phyloP scores from a whole-genome alignment of 352 stramenopile species.

The Phytopythium delawarense region DNA sequence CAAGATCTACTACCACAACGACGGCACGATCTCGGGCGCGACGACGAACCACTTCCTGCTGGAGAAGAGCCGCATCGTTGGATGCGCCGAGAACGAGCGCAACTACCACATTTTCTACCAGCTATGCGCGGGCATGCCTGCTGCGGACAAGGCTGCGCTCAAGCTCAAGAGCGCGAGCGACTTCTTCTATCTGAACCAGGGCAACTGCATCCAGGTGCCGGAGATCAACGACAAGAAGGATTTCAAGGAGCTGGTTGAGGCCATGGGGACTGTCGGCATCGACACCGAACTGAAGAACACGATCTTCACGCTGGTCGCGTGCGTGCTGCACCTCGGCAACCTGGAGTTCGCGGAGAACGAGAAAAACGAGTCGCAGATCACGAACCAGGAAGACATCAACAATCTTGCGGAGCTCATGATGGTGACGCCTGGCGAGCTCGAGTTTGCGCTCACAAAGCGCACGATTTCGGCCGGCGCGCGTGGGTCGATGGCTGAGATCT shows the following conservation, averaged over 20 bases:
- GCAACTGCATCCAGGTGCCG: constrained; percentile 89
- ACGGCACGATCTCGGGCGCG: constrained; percentile 90
- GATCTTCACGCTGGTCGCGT: constrained; percentile 95
- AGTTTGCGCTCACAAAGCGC: constrained; percentile 87
- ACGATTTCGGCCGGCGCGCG: constrained; percentile 85
- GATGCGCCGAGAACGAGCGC: constrained; percentile 90
- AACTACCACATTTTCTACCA: constrained; percentile 99
- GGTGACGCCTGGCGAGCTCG: constrained; percentile 75
- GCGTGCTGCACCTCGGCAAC: constrained; percentile 97
- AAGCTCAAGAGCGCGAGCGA: constrained; percentile 86
- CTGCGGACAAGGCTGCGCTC: constrained; percentile 64
- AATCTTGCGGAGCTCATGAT: constrained; percentile 83
- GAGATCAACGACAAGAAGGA: constrained; percentile 95
- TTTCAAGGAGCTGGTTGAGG: constrained; percentile 90
- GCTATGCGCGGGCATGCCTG: constrained; percentile 82
- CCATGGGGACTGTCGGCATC: constrained; percentile 92
- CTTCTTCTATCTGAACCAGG: constrained; percentile 94
- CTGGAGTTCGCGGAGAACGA: constrained; percentile 89
- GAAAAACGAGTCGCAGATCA: constrained; percentile 76
- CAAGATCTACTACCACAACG: constrained; percentile 92
- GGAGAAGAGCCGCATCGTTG: constrained; percentile 97
- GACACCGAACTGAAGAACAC: constrained; percentile 85
- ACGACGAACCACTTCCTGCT: constrained; percentile 97
- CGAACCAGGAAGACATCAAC: constrained; percentile 56
- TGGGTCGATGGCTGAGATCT: constrained; percentile 83